phyloP scores from a whole-genome alignment of 768 basidiomycete species.

The Lanmaoa rubissima region DNA sequence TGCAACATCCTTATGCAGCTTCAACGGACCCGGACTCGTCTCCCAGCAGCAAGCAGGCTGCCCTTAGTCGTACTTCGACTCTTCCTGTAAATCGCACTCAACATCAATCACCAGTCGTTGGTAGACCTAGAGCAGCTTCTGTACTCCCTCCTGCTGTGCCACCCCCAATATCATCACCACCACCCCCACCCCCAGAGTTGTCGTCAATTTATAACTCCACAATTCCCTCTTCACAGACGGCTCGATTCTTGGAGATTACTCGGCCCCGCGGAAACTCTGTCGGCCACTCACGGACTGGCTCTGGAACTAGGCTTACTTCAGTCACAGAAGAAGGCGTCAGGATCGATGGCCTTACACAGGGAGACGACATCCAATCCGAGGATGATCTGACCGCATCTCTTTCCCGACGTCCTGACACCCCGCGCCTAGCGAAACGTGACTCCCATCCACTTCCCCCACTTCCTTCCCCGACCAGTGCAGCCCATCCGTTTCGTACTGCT shows the following conservation, averaged over 20 bases:
- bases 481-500: slow-evolving; percentile 30
- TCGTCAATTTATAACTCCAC: slow-evolving; percentile 27
- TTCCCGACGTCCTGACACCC: slow-evolving; percentile 39
- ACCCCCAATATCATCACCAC: slow-evolving; percentile 58
- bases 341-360: slow-evolving; percentile 36
- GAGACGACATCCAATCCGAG: slow-evolving; percentile 27
- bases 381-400: slow-evolving; percentile 32
- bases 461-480: slow-evolving; percentile 45
- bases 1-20: slow-evolving; percentile 52
- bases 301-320: slow-evolving; percentile 54
- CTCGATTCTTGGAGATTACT: slow-evolving; percentile 35
- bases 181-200: slow-evolving; percentile 52
- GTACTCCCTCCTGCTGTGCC: slow-evolving; percentile 64
- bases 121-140: slow-evolving; percentile 55
- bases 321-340: slow-evolving; percentile 58
- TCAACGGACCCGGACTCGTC: slow-evolving; percentile 38
- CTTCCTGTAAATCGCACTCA: slow-evolving; percentile 31
- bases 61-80: slow-evolving; percentile 37
- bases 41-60: slow-evolving; percentile 19
- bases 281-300: slow-evolving; percentile 54
- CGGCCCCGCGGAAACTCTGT: slow-evolving; percentile 49
- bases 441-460: slow-evolving; percentile 69
- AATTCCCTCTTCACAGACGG: slow-evolving; percentile 30
- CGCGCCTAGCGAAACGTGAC: slow-evolving; percentile 45
- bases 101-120: slow-evolving; percentile 22